Base-by-base conservation (phyloP, 805 yeast genomes). In the Jamesozyma gamospora region DNA sequence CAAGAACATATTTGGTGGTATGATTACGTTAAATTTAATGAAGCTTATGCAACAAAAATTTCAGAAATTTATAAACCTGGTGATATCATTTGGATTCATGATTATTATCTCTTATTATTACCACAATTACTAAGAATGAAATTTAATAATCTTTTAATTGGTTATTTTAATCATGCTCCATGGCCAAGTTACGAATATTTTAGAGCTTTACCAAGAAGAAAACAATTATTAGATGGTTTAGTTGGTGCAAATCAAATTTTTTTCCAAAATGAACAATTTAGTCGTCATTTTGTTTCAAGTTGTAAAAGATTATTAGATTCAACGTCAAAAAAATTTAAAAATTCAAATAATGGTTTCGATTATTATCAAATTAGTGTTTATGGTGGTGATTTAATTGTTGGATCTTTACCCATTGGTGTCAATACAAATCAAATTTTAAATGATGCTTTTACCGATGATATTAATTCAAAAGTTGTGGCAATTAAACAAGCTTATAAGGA, bases 111-210 rank as follows among this genome's bases (percentile, higher is more conserved):
- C 44, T 62, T 87, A 45, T 64, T 88, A 33, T 65, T 88, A 42
- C 96, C 96, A 2, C 92, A 82, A 55, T 69, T 88, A 60, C 64
- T 88, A 47, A 71, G 95, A 48, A 78, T 80, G 82, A 76, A 74
- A 52, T 68, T 81, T 36, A 50, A 48, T 21, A 74, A 79, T 41
- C 82, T 84, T 5, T 67, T 68, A 44, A 81, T 88, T 47, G 92
- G 90, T 12, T 75, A 83, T 39, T 87, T 75, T 60, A 63, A 88
- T 48, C 96, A 88, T 59, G 74, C 85, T 3, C 95, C 96, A n/a
- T 88, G 90, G 71, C 96, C 96, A 11, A 79, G 95, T 19, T 79
- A 87, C 14, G 99, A 92, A 62, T 87, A 88, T 59, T 86, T 92
- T 65, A 72, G 96, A 45, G 83, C 95, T 49, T 63, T 94, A 28